Conservation (phyloP, 148 eudicot genomes). For the Cornus suecica region DNA sequence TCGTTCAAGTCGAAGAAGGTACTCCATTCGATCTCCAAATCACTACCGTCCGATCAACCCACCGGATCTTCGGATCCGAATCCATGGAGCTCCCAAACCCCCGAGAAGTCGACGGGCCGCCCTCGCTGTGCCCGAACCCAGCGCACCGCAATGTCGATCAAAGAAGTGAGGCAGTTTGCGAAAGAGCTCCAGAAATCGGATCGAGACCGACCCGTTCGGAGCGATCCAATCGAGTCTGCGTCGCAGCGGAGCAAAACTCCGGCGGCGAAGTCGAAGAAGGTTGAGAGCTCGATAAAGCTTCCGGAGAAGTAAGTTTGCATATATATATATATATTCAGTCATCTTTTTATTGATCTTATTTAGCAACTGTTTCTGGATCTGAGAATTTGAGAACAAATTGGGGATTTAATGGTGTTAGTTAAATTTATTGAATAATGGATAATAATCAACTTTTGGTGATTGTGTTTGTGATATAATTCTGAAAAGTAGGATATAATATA, state of each 20-base stretch:
- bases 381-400: not conserved
- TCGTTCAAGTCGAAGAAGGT: slow-evolving; percentile 49
- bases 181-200: slow-evolving; percentile 29
- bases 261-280: slow-evolving; percentile 20
- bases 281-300: slow-evolving; percentile 21
- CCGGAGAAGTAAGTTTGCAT: slow-evolving; percentile 54
- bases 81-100: slow-evolving; percentile 42
- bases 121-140: slow-evolving; percentile 32
- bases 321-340: not conserved
- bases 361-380: not conserved
- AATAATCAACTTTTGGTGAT: not conserved
- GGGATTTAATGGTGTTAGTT: not conserved
- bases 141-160: slow-evolving; percentile 42
- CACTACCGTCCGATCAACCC: slow-evolving; percentile 18
- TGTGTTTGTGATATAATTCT: not conserved
- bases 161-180: slow-evolving; percentile 50
- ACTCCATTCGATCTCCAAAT: slow-evolving; percentile 20
- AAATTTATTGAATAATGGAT: not conserved
- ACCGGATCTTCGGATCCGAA: slow-evolving; percentile 6
- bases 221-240: slow-evolving; percentile 7
- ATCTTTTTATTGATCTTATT: not conserved
- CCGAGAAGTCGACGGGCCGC: slow-evolving; percentile 37
- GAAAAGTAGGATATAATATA: too few species aligned
- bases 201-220: slow-evolving; percentile 5
- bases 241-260: not conserved